phyloP scores from a whole-genome alignment of 2,329 filamentous ascomycete genomes.

The Aspergillus tubingensis region DNA sequence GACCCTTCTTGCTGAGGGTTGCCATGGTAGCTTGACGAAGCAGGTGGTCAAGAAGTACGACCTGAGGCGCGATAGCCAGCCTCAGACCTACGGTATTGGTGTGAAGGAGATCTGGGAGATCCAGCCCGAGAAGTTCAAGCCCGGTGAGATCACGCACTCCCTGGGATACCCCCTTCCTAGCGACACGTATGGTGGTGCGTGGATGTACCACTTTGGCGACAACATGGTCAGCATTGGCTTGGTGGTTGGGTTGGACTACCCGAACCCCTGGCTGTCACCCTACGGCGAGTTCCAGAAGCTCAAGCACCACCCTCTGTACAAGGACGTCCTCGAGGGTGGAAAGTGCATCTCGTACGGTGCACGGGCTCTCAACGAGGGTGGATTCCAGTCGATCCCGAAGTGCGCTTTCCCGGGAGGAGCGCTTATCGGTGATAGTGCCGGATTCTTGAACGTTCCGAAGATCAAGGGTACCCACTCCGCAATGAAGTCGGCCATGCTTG shows the following conservation, averaged over 20 bases:
- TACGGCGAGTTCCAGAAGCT: slow-evolving; percentile 98
- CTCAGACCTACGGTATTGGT: slow-evolving; percentile 92
- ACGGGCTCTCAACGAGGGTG: slow-evolving; percentile 86
- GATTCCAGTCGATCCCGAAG: slow-evolving; percentile 97
- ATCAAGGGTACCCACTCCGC: slow-evolving; percentile 98
- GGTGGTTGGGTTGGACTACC: slow-evolving; percentile 91
- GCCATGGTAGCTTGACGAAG: slow-evolving; percentile 93
- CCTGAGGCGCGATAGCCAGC: slow-evolving; percentile 81
- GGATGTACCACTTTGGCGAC: slow-evolving; percentile 99
- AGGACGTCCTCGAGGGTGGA: slow-evolving; percentile 82
- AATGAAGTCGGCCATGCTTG: slow-evolving; percentile 96
- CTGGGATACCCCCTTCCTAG: slow-evolving; percentile 88
- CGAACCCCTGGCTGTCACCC: slow-evolving; percentile 93
- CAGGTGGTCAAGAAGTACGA: slow-evolving; percentile 94
- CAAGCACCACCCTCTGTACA: slow-evolving; percentile 95
- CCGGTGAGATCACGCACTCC: slow-evolving; percentile 81
- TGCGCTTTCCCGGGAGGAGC: slow-evolving; percentile 95
- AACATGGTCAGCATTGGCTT: slow-evolving; percentile 91
- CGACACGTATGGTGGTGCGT: slow-evolving; percentile 95
- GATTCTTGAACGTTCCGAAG: slow-evolving; percentile 96
- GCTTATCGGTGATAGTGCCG: slow-evolving; percentile 92
- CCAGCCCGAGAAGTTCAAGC: slow-evolving; percentile 85
- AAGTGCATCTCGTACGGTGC: slow-evolving; percentile 98
- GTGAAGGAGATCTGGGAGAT: slow-evolving; percentile 98
- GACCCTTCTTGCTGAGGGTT: slow-evolving; percentile 91